Percentiles rank a stretch among this genome's conserved stretches.
Conservation (phyloP, 2,329 filamentous ascomycete genomes). For the Akanthomyces lecanii region DNA sequence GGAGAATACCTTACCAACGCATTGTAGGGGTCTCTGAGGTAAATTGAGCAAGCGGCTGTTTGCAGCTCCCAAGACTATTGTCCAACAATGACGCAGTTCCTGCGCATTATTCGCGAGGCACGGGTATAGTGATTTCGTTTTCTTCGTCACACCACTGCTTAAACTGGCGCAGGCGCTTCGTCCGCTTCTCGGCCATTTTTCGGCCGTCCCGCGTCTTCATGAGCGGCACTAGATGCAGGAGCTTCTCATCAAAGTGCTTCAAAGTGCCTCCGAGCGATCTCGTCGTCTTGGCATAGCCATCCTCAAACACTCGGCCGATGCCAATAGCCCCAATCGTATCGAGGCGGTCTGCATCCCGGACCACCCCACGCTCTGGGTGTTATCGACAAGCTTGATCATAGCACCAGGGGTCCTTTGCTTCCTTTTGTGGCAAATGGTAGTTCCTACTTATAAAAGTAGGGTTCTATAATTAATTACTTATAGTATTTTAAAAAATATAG, state of each 20-base stretch:
- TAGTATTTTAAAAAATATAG: too few species aligned
- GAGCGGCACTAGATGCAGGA: slow-evolving; percentile 59
- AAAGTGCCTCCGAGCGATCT: slow-evolving; percentile 61
- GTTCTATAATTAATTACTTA: too few species aligned
- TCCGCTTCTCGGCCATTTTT: slow-evolving; percentile 50
- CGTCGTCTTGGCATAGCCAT: slow-evolving; percentile 57
- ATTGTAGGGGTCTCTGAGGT: not conserved
- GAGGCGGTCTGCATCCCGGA: slow-evolving; percentile 87
- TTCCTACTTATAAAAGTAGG: too few species aligned
- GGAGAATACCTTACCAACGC: too few species aligned
- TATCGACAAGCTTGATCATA: too few species aligned
- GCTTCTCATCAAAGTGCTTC: slow-evolving; percentile 72
- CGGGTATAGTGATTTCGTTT: not conserved
- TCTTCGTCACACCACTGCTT: slow-evolving; percentile 37
- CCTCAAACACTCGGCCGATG: slow-evolving; percentile 62
- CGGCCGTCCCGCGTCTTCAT: slow-evolving; percentile 59
- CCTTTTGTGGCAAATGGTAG: too few species aligned
- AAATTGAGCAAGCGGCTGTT: too few species aligned
- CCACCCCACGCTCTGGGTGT: slow-evolving; percentile 62
- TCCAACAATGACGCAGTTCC: too few species aligned
- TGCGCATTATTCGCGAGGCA: too few species aligned
- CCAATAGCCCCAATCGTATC: slow-evolving; percentile 87
- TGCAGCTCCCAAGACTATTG: too few species aligned
- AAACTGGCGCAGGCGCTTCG: slow-evolving; percentile 48
- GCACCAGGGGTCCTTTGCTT: too few species aligned